A percentile compares a stretch with the other conserved stretches of the same genome.
Evolutionary conservation across 257 asterid species (phyloP).

Genomic region (Schizonepeta tenuifolia): DNA sequence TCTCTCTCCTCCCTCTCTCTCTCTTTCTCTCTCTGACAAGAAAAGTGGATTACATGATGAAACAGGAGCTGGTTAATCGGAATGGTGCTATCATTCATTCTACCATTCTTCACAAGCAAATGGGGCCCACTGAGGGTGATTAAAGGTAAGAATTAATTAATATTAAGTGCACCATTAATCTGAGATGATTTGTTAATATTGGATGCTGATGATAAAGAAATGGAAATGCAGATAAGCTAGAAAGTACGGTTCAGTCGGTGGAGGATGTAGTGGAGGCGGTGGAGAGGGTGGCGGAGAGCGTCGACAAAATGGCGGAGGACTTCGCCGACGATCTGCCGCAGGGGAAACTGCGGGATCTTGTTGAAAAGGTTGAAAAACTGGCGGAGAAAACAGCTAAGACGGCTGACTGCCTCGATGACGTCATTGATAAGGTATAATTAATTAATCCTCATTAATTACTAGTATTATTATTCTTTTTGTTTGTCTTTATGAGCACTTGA

Average conservation of each 20-base stretch:
- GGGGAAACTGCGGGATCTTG: constrained; percentile 50
- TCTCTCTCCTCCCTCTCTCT: background rate
- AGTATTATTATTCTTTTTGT: no score
- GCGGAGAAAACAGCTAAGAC: constrained; percentile 61
- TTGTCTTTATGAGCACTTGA: no score
- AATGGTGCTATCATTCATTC: constrained; percentile 49
- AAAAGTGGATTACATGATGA: background rate
- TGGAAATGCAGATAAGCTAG: constrained; percentile 45
- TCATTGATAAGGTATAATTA: constrained; percentile 62
- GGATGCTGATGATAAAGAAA: no score
- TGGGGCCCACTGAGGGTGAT: constrained; percentile 68
- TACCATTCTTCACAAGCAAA: constrained; percentile 67
- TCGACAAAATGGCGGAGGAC: constrained; percentile 59
- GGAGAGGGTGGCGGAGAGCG: constrained; percentile 62
- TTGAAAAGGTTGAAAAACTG: constrained; percentile 43
- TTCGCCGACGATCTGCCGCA: constrained; percentile 56
- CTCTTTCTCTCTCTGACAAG: background rate
- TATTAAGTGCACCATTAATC: no score
- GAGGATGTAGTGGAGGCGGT: constrained; percentile 62
- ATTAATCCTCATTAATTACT: background rate
- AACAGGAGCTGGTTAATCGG: constrained; percentile 79
- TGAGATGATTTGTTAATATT: no score
- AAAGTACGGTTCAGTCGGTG: constrained; percentile 45
- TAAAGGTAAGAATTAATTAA: constrained; percentile 60
- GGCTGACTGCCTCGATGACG: constrained; percentile 53